Base-by-base conservation (phyloP, 257 asterid genomes). In the Nemophila menziesii region DNA sequence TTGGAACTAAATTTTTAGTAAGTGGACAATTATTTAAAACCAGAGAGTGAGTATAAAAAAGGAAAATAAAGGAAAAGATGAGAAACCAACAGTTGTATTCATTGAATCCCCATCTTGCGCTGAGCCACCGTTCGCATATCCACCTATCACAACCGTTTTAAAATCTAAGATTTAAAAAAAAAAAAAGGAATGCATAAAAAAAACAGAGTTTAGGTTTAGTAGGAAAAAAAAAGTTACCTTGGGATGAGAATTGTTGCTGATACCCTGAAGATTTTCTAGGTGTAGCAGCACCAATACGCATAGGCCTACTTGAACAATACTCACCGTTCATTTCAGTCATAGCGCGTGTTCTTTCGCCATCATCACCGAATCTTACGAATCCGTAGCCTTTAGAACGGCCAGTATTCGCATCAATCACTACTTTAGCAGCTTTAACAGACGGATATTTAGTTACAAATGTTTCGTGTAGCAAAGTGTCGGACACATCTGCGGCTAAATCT, bases 311-410 rank as follows among this genome's bases (percentile, higher is more conserved):
- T n/a, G 82, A 84, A 65, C 92, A 78, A 62, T 75, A 74, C 43
- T 68, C 80, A 13, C 93, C 95, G 43, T 80, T 80, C 97, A 84
- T 89, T 55, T 84, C 90, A 57, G 70, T 63, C 90, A 89, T 69
- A 22, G 95, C 95, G 60, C 70, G 81, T 22, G 90, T 54, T 63
- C 87, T 89, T 47, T 89, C 93, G 49, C 22, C 67, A 43, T 84
- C 95, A 39, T 89, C 97, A 37, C 95, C 97, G 63, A 89, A 84
- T 69, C 95, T 84, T 39, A 84, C 92, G 52, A 89, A 84, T 18
- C 95, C 94, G 52, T 78, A 89, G 44, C 98, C 98, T 57, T 80
- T 89, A 10, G 93, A 89, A 37, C 86, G 94, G 47, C 93, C 93
- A 24, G 95, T 82, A 49, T 63, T 77, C 49, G 82, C 76, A 58